Conservation (phyloP, 2,329 filamentous ascomycete genomes). For the Lachnellula cervina region DNA sequence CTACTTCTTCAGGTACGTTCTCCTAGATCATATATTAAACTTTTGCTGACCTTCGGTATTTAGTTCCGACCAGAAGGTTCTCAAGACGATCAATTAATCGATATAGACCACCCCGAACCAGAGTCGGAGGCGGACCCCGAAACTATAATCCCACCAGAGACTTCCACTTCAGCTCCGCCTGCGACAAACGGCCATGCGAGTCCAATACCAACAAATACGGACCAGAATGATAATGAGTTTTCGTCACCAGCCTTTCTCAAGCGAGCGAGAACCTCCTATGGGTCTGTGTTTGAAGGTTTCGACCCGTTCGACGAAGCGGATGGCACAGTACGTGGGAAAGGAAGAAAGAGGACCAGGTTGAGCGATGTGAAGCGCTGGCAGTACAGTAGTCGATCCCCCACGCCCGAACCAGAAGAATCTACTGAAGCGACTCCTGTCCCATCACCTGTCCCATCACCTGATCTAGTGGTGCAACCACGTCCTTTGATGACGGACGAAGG, state of each 20-base stretch:
- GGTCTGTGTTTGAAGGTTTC: constrained; percentile 55
- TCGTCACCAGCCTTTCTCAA: constrained; percentile 78
- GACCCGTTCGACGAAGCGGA: constrained; percentile 63
- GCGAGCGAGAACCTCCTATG: constrained; percentile 63
- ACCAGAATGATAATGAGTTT: constrained; percentile 50
- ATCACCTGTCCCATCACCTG: constrained; percentile 8
- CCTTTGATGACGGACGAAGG: constrained; percentile 36
- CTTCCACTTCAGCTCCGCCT: constrained; percentile 24
- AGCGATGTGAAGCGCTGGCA: constrained; percentile 60
- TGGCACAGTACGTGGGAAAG: constrained; percentile 52
- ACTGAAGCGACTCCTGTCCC: constrained; percentile 9
- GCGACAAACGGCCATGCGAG: constrained; percentile 17
- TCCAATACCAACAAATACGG: constrained; percentile 15
- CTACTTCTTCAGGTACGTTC: constrained; percentile 43
- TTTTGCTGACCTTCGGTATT: constrained; percentile 27
- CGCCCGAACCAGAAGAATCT: constrained; percentile 46
- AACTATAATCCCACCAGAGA: constrained; percentile 11
- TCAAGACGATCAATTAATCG: constrained; percentile 44
- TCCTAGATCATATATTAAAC: not conserved
- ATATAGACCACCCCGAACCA: constrained; percentile 44
- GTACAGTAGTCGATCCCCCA: constrained; percentile 66
- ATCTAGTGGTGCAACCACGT: constrained; percentile 15
- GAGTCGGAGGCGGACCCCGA: constrained; percentile 14
- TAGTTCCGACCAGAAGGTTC: constrained; percentile 45
- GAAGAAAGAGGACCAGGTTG: constrained; percentile 66